Base-by-base conservation (phyloP, 495 filamentous ascomycete species). In the Penicillium dipodomyicola region DNA sequence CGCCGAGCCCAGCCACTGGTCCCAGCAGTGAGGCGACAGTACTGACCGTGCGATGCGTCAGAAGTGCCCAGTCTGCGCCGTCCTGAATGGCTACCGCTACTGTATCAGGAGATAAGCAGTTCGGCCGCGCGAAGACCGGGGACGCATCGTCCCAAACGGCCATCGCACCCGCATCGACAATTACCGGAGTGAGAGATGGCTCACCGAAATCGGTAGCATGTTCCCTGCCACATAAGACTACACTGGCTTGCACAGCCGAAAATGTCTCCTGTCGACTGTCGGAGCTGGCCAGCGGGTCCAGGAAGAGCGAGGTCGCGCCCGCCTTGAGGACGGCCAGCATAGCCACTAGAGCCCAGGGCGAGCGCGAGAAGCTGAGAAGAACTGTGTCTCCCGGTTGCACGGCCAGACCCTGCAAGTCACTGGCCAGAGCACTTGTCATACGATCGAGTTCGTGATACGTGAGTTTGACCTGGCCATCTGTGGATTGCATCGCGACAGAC, bases 311-410 rank as follows among this genome's bases (percentile, higher is more conserved):
- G 29, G 32, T 49, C 46, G 46, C 22, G 14, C 25, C 22, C 46
- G 23, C 46, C 27, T 49, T 30, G 23, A 49, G 15, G 29, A 49
- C 46, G 15, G 46, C 22, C 46, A 49, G 23, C 46, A 49, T 49
- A 22, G 23, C 46, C 12, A 49, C 19, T 32, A 49, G 46, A 22
- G 46, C 46, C 46, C 46, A 49, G 12, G 22, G 10, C 32, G 46
- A 49, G 32, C 19, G 46, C n/a, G 46, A 11, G 29, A 49, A 49
- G 22, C 29, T 49, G 46, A 49, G 27, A 32, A 22, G 46, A 25
- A 49, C 46, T 32, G 17, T 49, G 46, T 49, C 46, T n/a, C 46
- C 46, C 15, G 46, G 46, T 17, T 49, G 17, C n/a, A 49, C 46
- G 17, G 12, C 46, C 22, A 49, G 19, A 27, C 32, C 14, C 46